Conservation (phyloP, 2,329 filamentous ascomycete genomes). For the Colletotrichum sp. region DNA sequence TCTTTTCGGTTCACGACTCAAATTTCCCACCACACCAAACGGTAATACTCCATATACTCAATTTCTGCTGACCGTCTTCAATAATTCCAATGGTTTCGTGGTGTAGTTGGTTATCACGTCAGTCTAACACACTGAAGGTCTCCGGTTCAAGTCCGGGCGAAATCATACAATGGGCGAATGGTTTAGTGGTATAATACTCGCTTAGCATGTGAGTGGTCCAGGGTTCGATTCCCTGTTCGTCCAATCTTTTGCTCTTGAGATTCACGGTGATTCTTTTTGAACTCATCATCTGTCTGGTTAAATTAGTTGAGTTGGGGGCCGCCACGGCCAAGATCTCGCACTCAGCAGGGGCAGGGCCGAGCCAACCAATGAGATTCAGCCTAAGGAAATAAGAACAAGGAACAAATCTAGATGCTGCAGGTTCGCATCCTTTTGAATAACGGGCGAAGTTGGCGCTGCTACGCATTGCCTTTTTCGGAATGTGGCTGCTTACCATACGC, state of each 20-base stretch:
- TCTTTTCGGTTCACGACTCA: neutral
- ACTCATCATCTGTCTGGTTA: rapidly evolving
- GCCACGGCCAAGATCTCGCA: neutral
- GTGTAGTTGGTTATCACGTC: constrained; percentile 53
- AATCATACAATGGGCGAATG: constrained; percentile 17
- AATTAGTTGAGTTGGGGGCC: neutral
- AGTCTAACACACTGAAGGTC: constrained; percentile 42
- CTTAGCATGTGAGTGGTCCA: constrained; percentile 13
- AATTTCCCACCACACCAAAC: neutral
- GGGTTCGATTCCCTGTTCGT: constrained; percentile 14
- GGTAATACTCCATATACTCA: neutral
- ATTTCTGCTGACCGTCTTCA: rapidly evolving
- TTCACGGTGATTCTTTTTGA: rapidly evolving
- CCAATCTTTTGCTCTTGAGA: neutral
- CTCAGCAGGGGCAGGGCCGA: neutral
- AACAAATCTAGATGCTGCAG: neutral
- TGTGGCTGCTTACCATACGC: neutral
- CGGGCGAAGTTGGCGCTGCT: neutral
- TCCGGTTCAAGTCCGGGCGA: constrained; percentile 20
- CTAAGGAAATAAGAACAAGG: neutral
- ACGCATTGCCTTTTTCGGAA: neutral
- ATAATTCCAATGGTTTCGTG: constrained; percentile 20
- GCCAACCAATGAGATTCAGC: neutral
- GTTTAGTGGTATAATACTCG: constrained; percentile 17
- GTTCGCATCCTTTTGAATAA: neutral